Evolutionary conservation across 2,329 filamentous ascomycete genomes (phyloP), one percentile per base, ranked within the genome.

Genomic region (Diplodia seriata): DNA sequence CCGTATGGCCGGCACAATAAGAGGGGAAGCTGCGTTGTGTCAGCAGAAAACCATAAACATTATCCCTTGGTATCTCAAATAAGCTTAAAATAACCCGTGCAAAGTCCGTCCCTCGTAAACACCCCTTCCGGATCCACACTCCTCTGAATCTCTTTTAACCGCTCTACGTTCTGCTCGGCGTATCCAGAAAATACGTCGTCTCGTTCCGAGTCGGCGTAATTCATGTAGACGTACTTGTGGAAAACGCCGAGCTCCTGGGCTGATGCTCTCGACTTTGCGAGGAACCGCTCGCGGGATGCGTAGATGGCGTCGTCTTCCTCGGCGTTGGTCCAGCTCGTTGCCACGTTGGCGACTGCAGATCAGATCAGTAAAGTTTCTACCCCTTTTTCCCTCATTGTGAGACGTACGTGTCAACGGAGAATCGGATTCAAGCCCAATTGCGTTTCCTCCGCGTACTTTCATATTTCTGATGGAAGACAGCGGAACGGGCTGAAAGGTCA

Each of bases 151-250:
- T 57, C 38, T 51, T 61, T 67, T 20, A 72, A 9, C 47, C 51
- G 67, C 61, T 53, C n/a, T 36, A 70, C 33, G 57, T 69, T 70
- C 40, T 70, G 71, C 1, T 55, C 54, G 1, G 71, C 74, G 51
- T 76, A 76, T 15, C 72, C 69, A 4, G 68, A 43, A 1, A 76
- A 68, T 4, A 71, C 71, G 33, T 75, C 70, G 18, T 68, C 62
- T 9, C 18, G 23, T 18, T 38, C 23, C 20, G 40, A 26, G 23
- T 36, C 31, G 15, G 61, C 67, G 20, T 68, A 68, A 26, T 68
- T 66, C 36, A 68, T 50, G 38, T 68, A 68, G 26, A 65, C 12
- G 54, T 55, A 68, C 29, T 63, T 51, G 20, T 63, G 18, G 12
- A 51, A 33, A 7, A 63, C 47, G 26, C 59, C 59, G 4, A 63